Evolutionary conservation across 306 rosid species (phyloP).

Genomic region (Quillaja saponaria): DNA sequence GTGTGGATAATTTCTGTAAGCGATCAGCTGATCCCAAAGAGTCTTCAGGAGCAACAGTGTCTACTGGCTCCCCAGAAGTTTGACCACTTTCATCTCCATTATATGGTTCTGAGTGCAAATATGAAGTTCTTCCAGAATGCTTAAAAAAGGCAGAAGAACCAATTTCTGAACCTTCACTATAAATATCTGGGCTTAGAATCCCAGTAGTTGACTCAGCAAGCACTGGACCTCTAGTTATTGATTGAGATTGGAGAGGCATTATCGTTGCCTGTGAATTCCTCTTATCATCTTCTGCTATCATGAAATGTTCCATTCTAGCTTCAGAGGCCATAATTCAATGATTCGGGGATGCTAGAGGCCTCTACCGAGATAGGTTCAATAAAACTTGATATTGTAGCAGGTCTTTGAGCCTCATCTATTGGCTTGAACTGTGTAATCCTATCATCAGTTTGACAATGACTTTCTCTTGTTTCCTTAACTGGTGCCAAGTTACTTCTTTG

Average conservation of each 20-base stretch:
- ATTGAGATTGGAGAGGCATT: conserved; percentile 62
- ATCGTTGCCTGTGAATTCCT: conserved; percentile 44
- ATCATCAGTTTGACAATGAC: conserved; percentile 53
- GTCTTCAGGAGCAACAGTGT: conserved; percentile 53
- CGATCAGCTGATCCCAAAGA: conserved; percentile 66
- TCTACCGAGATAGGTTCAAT: conserved; percentile 37
- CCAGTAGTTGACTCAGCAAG: conserved; percentile 36
- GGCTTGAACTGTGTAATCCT: conserved; percentile 37
- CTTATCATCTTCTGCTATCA: conserved; percentile 38
- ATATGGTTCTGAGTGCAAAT: conserved; percentile 41
- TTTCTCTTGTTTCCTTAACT: conserved; percentile 44
- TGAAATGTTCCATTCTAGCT: conserved; percentile 37
- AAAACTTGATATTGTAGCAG: conserved; percentile 14
- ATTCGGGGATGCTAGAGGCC: conserved; percentile 41
- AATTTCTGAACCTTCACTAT: conserved; percentile 49
- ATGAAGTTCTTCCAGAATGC: conserved; percentile 36
- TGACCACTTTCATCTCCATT: conserved; percentile 37
- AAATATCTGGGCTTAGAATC: conserved; percentile 36
- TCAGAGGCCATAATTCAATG: conserved; percentile 38
- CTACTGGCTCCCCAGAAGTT: conserved; percentile 37
- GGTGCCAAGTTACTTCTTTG: conserved; percentile 41
- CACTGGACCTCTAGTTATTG: conserved; percentile 41
- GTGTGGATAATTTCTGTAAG: conserved; percentile 61
- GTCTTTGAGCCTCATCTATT: conserved; percentile 37
- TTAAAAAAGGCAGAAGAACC: conserved; percentile 48